Conservation (phyloP, 345 rosid genomes). For the Eucalyptus grandis region DNA sequence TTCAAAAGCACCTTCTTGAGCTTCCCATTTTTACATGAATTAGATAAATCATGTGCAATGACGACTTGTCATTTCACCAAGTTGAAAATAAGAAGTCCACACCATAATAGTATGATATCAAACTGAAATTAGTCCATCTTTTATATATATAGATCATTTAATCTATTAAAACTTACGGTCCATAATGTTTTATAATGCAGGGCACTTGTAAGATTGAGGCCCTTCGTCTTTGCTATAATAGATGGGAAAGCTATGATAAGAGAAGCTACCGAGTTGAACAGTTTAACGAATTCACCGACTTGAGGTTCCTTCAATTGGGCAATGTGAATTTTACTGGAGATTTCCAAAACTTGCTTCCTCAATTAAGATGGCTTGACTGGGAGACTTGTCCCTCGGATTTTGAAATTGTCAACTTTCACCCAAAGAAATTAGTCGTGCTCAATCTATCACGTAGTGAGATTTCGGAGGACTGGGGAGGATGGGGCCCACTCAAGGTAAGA, state of each 20-base stretch:
- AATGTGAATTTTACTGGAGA: not conserved
- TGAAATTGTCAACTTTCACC: not conserved
- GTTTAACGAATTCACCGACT: not conserved
- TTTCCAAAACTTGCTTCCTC: not conserved
- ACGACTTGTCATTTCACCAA: not conserved
- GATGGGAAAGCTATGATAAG: accelerated
- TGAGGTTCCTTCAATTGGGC: accelerated
- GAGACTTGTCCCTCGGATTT: accelerated
- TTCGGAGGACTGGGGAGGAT: not conserved
- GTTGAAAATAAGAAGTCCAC: not conserved
- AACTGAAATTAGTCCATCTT: not conserved
- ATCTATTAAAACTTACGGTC: not conserved
- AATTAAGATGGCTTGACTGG: not conserved
- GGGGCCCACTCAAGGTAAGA: not conserved
- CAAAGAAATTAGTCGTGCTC: not conserved
- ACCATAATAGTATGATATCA: not conserved
- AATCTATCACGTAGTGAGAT: accelerated
- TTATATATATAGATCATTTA: not conserved
- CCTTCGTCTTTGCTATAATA: not conserved
- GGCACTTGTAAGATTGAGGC: not conserved
- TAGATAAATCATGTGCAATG: not conserved
- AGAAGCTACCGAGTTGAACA: not conserved
- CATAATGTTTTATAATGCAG: not conserved
- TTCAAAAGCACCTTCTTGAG: not conserved
- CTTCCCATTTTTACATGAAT: not conserved